A percentile compares a stretch with the other conserved stretches of the same genome.
phyloP scores from a whole-genome alignment of 164 flowering plant genomes.

The Sedum album region DNA sequence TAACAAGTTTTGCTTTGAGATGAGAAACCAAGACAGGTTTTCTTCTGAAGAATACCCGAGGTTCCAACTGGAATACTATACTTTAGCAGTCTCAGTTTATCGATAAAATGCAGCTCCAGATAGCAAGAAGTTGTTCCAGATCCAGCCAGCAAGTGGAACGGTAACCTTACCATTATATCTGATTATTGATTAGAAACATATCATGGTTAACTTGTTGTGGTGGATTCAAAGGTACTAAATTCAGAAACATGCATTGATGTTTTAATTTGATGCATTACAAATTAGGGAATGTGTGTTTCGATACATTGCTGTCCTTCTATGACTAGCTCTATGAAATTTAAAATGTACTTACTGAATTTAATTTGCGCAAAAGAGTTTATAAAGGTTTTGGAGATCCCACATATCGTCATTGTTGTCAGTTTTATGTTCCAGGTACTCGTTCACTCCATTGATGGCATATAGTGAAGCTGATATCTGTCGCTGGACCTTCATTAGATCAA shows the following conservation, averaged over 20 bases:
- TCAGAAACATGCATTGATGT: slow-evolving; percentile 2
- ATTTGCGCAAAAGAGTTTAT: slow-evolving; percentile 18
- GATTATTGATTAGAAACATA: too few species aligned
- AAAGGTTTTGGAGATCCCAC: slow-evolving; percentile 25
- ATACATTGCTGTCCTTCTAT: neutral
- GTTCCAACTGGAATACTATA: too few species aligned
- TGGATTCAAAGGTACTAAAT: neutral
- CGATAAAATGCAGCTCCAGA: too few species aligned
- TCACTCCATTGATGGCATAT: slow-evolving; percentile 21
- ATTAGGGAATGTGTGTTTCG: neutral
- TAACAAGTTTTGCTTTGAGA: too few species aligned
- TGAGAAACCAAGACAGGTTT: too few species aligned
- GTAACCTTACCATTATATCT: too few species aligned
- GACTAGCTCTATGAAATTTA: neutral
- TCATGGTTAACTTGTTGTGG: too few species aligned
- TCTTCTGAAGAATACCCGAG: too few species aligned
- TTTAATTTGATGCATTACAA: neutral
- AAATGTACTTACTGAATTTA: neutral
- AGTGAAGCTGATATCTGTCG: slow-evolving; percentile 27
- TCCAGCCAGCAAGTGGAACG: too few species aligned
- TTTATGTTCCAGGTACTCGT: slow-evolving; percentile 19
- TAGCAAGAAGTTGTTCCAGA: too few species aligned
- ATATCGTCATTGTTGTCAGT: slow-evolving; percentile 16
- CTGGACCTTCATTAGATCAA: slow-evolving; percentile 18
- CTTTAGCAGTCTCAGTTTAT: too few species aligned